phyloP scores from a whole-genome alignment of 768 basidiomycete species.

The Amyloporia xantha region DNA sequence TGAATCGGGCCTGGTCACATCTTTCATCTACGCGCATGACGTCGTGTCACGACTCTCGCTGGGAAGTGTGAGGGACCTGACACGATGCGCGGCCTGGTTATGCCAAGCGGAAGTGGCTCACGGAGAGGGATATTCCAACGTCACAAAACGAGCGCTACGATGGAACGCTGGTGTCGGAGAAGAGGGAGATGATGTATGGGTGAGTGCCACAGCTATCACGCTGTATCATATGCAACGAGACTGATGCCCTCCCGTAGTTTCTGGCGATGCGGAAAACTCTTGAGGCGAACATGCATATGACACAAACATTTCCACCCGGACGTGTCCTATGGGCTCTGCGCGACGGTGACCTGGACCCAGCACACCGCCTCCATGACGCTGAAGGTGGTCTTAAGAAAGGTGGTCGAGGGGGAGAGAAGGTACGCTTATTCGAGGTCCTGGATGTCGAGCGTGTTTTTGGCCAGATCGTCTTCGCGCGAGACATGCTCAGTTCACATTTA shows the following conservation, averaged over 20 bases:
- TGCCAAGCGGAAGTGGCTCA: conserved; percentile 55
- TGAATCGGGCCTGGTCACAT: conserved; percentile 57
- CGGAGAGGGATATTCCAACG: conserved; percentile 32
- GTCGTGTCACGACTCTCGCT: conserved; percentile 73
- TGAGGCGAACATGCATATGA: conserved; percentile 74
- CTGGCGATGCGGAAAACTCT: conserved; percentile 76
- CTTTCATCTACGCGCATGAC: conserved; percentile 80
- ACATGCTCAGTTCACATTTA: conserved; percentile 79
- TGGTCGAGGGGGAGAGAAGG: conserved; percentile 33
- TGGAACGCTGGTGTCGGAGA: conserved; percentile 59
- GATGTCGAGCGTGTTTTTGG: conserved; percentile 73
- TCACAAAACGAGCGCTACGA: conserved; percentile 42
- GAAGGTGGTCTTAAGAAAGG: conserved; percentile 32
- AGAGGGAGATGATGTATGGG: conserved; percentile 50
- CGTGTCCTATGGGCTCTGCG: conserved; percentile 75
- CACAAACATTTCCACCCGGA: conserved; percentile 70
- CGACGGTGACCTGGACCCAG: conserved; percentile 60
- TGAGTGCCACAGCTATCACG: conserved; percentile 20
- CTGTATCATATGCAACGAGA: background rate
- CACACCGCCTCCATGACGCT: conserved; percentile 32
- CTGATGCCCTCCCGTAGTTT: conserved; percentile 39
- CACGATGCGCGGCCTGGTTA: conserved; percentile 72
- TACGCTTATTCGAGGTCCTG: conserved; percentile 71
- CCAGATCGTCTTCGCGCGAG: conserved; percentile 74
- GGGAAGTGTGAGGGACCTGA: conserved; percentile 70